Percentiles rank a stretch among this genome's conserved stretches.
Conservation (phyloP, 768 basidiomycete genomes). For the Xerocomus spinulosus region DNA sequence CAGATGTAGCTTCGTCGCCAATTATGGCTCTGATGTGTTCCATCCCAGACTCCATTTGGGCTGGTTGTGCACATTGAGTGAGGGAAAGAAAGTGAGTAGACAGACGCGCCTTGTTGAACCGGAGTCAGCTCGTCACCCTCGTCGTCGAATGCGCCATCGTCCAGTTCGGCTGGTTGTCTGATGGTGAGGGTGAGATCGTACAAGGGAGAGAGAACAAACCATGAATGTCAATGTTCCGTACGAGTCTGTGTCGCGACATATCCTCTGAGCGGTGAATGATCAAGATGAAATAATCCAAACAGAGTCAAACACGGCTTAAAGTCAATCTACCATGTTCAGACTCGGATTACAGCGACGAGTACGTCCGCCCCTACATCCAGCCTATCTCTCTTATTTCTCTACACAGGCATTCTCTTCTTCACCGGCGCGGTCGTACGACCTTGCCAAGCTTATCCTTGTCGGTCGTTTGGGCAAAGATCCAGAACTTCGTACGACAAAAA, state of each 20-base stretch:
- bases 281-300: conserved; percentile 12
- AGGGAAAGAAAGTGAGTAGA: neutral
- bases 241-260: conserved; percentile 88
- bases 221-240: conserved; percentile 80
- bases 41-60: conserved; percentile 65
- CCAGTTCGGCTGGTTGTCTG: conserved; percentile 66
- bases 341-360: conserved; percentile 44
- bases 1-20: conserved; percentile 59
- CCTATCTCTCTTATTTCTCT: neutral
- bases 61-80: conserved; percentile 33
- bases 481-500: conserved; percentile 62
- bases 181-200: neutral
- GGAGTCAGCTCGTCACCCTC: conserved; percentile 77
- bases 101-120: conserved; percentile 67
- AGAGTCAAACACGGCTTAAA: conserved; percentile 14
- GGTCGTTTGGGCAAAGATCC: conserved; percentile 72
- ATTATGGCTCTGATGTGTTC: conserved; percentile 64
- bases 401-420: conserved; percentile 63
- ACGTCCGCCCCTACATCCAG: conserved; percentile 26
- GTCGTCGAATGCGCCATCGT: conserved; percentile 75
- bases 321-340: conserved; percentile 45
- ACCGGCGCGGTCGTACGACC: conserved; percentile 48
- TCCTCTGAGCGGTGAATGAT: neutral
- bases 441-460: conserved; percentile 74
- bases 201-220: conserved; percentile 36